Conservation (phyloP, 345 rosid species). For the Draba incana region DNA sequence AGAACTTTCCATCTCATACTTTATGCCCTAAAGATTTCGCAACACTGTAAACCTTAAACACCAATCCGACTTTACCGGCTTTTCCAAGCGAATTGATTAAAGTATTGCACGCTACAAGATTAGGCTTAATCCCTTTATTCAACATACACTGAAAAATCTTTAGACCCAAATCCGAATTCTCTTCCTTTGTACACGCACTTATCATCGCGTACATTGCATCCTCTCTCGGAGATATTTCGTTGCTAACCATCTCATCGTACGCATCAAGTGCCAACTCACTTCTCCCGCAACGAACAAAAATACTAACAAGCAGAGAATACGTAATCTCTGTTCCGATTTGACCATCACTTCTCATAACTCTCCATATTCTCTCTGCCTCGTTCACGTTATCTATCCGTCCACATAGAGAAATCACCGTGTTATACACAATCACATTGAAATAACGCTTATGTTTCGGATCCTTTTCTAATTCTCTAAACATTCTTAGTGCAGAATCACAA, state of each 20-base stretch:
- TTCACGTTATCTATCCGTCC: constrained; percentile 57
- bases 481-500: constrained; percentile 55
- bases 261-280: constrained; percentile 70
- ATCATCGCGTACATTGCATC: constrained; percentile 67
- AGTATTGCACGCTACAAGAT: constrained; percentile 66
- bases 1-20: constrained; percentile 69
- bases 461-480: constrained; percentile 57
- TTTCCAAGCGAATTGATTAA: constrained; percentile 71
- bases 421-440: constrained; percentile 72
- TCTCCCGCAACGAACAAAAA: constrained; percentile 67
- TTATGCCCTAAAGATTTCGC: constrained; percentile 57
- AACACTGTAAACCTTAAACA: constrained; percentile 57
- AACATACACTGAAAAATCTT: constrained; percentile 57
- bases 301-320: constrained; percentile 63
- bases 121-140: constrained; percentile 56
- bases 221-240: constrained; percentile 49
- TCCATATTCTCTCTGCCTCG: constrained; percentile 67
- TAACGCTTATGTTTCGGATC: constrained; percentile 38
- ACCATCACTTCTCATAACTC: constrained; percentile 60
- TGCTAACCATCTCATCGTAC: constrained; percentile 64
- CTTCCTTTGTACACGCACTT: constrained; percentile 64
- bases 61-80: constrained; percentile 60
- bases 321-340: constrained; percentile 63
- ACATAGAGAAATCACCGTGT: constrained; percentile 73
- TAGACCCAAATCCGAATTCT: constrained; percentile 62